Conservation (phyloP, 2,329 filamentous ascomycete species). For the Ascochyta viciae-villosae region DNA sequence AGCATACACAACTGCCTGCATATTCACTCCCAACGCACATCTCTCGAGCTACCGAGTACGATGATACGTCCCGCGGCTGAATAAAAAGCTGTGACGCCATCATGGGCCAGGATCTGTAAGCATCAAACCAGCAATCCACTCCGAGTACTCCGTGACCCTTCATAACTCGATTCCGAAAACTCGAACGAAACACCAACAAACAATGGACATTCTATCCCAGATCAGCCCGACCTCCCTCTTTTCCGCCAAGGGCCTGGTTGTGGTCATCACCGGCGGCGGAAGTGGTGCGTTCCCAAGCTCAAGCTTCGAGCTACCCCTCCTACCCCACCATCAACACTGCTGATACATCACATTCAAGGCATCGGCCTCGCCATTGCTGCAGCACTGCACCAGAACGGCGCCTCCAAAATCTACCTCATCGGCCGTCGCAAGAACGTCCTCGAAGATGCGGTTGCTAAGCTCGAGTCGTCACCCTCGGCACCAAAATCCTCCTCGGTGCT, state of each 20-base stretch:
- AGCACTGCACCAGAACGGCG: conserved; percentile 51
- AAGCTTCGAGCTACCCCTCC: conserved; percentile 35
- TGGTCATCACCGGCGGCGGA: conserved; percentile 53
- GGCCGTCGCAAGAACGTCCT: conserved; percentile 53
- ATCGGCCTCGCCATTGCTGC: conserved; percentile 51
- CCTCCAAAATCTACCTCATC: conserved; percentile 55
- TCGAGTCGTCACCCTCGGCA: conserved; percentile 42
- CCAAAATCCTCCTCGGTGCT: conserved; percentile 36
- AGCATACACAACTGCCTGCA: conserved; percentile 1
- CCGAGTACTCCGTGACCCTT: background rate
- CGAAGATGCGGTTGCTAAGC: conserved; percentile 47
- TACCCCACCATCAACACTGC: conserved; percentile 2
- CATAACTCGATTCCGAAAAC: background rate
- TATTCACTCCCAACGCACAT: background rate
- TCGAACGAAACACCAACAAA: conserved; percentile 1
- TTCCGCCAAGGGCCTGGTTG: conserved; percentile 50
- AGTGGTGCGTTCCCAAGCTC: conserved; percentile 43
- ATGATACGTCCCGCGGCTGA: conserved; percentile 1
- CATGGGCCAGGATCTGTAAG: conserved; percentile 15
- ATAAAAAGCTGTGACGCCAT: conserved; percentile 8
- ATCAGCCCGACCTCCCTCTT: conserved; percentile 48
- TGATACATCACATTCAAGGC: conserved; percentile 32
- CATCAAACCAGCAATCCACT: conserved; percentile 14
- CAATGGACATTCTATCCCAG: conserved; percentile 47
- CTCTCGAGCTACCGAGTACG: background rate